Percentiles rank a stretch among this genome's conserved stretches.
Conservation (phyloP, 2,329 filamentous ascomycete species). For the Celoporthe dispersa region DNA sequence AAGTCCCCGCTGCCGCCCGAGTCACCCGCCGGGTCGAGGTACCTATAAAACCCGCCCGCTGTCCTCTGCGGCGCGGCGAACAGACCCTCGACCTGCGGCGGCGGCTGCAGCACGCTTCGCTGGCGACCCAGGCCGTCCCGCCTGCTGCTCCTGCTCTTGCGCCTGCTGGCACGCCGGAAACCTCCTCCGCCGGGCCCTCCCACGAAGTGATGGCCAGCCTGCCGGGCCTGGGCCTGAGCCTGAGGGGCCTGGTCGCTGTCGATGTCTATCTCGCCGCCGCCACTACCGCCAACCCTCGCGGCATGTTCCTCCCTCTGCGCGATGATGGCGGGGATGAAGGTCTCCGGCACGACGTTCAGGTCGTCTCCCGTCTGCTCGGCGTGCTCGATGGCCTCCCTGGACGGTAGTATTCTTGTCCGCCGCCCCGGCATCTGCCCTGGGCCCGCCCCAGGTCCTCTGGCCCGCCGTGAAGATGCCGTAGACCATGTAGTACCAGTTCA, state of each 20-base stretch:
- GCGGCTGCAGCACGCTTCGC: conserved; percentile 70
- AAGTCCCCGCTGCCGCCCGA: conserved; percentile 60
- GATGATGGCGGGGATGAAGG: conserved; percentile 69
- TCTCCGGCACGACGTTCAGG: conserved; percentile 85
- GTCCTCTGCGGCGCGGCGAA: conserved; percentile 75
- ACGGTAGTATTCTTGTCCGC: conserved; percentile 78
- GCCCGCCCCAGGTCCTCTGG: conserved; percentile 94
- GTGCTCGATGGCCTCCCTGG: conserved; percentile 80
- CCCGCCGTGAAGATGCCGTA: conserved; percentile 95
- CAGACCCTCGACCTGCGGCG: conserved; percentile 74
- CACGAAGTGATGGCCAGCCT: conserved; percentile 28
- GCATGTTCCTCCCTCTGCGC: conserved; percentile 46
- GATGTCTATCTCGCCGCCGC: neutral
- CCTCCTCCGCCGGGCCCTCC: neutral
- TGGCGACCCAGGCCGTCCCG: conserved; percentile 49
- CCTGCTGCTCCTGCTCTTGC: conserved; percentile 26
- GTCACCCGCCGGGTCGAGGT: conserved; percentile 59
- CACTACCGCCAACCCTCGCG: conserved; percentile 29
- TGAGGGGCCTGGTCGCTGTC: neutral
- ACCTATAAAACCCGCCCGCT: conserved; percentile 70
- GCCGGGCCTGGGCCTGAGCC: neutral
- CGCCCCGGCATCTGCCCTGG: conserved; percentile 82
- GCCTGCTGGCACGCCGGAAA: conserved; percentile 17
- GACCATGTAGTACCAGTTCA: conserved; percentile 98
- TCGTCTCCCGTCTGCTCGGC: conserved; percentile 83